Percentiles rank a stretch among this genome's conserved stretches.
phyloP scores from a whole-genome alignment of 2,329 filamentous ascomycete genomes.

The Penicillium brevicompactum region DNA sequence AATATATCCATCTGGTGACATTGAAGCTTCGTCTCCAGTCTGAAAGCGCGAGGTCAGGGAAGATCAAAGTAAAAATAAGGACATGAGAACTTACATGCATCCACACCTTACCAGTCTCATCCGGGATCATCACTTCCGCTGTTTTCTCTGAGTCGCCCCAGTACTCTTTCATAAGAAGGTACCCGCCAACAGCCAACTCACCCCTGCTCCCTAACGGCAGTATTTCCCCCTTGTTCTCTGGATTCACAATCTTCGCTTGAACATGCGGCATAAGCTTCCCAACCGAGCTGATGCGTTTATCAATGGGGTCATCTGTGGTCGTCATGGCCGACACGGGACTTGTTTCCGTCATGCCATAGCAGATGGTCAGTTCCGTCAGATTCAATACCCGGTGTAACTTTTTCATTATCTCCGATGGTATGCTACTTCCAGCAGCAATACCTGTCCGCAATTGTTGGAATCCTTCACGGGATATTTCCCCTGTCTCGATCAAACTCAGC shows the following conservation, averaged over 20 bases:
- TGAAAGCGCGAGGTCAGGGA: conserved; percentile 37
- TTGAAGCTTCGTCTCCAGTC: conserved; percentile 86
- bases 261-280: conserved; percentile 86
- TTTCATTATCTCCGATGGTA: conserved; percentile 73
- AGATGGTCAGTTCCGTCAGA: conserved; percentile 81
- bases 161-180: conserved; percentile 89
- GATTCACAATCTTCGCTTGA: conserved; percentile 73
- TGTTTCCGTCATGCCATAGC: conserved; percentile 97
- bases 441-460: conserved; percentile 77
- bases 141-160: conserved; percentile 75
- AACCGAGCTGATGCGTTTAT: conserved; percentile 73
- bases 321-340: conserved; percentile 75
- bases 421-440: conserved; percentile 84
- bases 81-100: conserved; percentile 61
- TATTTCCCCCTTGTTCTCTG: conserved; percentile 59
- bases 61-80: not conserved
- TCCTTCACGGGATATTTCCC: conserved; percentile 51
- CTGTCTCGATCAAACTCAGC: conserved; percentile 70
- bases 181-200: conserved; percentile 81
- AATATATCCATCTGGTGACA: conserved; percentile 82
- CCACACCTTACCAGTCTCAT: conserved; percentile 67
- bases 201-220: conserved; percentile 69
- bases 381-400: conserved; percentile 72
- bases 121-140: conserved; percentile 64
- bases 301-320: conserved; percentile 70